Conservation (phyloP, 345 rosid genomes). For the Gynandropsis gynandra region DNA sequence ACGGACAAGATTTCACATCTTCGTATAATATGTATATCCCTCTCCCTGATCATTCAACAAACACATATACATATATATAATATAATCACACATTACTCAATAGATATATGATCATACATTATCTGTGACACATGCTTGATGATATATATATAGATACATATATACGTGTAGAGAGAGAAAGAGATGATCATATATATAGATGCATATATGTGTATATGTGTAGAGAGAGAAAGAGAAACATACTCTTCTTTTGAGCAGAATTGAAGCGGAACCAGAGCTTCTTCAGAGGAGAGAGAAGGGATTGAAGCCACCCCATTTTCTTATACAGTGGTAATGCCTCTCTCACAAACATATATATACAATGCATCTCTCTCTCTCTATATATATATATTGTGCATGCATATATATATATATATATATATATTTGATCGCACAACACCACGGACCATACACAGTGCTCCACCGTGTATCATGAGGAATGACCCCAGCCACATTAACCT, state of each 20-base stretch:
- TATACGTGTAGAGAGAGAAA: slow-evolving; percentile 5
- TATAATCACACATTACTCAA: not conserved
- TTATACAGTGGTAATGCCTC: slow-evolving; percentile 32
- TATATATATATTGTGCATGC: slow-evolving; percentile 21
- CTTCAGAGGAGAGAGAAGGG: slow-evolving; percentile 88
- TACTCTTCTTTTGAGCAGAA: slow-evolving; percentile 69
- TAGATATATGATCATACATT: not conserved
- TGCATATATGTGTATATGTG: slow-evolving; percentile 1
- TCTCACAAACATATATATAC: slow-evolving; percentile 27
- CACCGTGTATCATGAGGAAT: slow-evolving; percentile 22
- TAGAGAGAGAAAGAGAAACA: slow-evolving; percentile 13
- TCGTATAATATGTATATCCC: slow-evolving; percentile 80
- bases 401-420: not conserved
- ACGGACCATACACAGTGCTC: slow-evolving; percentile 10
- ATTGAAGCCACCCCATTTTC: slow-evolving; percentile 84
- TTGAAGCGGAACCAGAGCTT: slow-evolving; percentile 82
- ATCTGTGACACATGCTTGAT: too few species aligned
- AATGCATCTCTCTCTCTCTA: slow-evolving; percentile 9
- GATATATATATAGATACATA: not conserved
- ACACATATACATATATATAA: not conserved
- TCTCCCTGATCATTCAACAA: slow-evolving; percentile 42
- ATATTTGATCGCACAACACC: slow-evolving; percentile 18
- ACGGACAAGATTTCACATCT: slow-evolving; percentile 84
- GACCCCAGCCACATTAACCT: slow-evolving; percentile 28
- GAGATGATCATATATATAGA: too few species aligned